phyloP scores from a whole-genome alignment of 208 protist genomes.

The Trichomonas gallinae region DNA sequence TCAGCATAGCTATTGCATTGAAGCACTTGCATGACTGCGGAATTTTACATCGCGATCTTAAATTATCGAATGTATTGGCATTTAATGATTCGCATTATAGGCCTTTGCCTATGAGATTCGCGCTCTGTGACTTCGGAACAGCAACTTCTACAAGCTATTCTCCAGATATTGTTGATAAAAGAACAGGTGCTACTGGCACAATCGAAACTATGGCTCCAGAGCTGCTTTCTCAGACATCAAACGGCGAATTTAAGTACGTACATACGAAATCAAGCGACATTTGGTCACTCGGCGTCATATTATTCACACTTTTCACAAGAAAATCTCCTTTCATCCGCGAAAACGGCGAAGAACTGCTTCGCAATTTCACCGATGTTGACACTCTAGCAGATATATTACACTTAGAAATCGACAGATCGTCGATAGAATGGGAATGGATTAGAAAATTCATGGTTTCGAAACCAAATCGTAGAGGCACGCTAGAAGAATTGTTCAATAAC shows the following conservation, averaged over 20 bases:
- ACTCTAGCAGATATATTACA: background rate
- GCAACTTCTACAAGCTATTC: background rate
- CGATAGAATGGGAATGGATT: background rate
- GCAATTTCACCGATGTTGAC: background rate
- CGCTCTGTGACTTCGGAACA: background rate
- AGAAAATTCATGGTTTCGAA: background rate
- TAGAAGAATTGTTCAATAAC: background rate
- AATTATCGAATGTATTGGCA: constrained; percentile 37
- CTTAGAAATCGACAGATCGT: background rate
- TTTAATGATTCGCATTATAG: background rate
- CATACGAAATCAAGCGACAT: background rate
- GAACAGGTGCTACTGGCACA: background rate
- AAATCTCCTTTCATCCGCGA: background rate
- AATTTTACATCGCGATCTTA: constrained; percentile 41
- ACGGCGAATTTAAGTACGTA: background rate
- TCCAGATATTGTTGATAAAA: background rate
- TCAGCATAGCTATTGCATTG: background rate
- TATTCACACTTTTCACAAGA: background rate
- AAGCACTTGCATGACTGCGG: constrained; percentile 35
- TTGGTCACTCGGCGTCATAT: background rate
- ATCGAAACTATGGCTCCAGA: constrained; percentile 15
- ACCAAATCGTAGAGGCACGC: background rate
- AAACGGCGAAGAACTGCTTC: background rate
- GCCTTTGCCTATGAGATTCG: background rate
- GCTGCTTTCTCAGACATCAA: background rate